Evolutionary conservation across 1,139 yeast species (phyloP).

Genomic region (Meyerozyma smithsonii): DNA sequence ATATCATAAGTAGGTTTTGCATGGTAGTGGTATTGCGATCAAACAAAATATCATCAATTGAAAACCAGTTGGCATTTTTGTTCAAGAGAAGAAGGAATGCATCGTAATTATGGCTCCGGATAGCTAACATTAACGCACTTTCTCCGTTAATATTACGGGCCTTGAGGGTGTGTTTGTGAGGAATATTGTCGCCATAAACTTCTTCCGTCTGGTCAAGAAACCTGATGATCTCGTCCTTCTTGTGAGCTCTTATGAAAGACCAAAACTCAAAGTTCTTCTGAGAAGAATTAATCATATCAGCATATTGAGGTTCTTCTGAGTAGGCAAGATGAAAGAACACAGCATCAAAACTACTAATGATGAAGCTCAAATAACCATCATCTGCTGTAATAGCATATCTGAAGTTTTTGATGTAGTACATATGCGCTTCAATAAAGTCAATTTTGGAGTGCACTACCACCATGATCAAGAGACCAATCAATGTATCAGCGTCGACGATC

Average conservation of each 20-base stretch:
- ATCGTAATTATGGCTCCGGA: slow-evolving; percentile 37
- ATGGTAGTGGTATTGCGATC: slow-evolving; percentile 51
- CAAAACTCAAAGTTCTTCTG: slow-evolving; percentile 50
- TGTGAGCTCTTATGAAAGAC: slow-evolving; percentile 35
- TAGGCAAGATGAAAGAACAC: slow-evolving; percentile 59
- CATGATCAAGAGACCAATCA: slow-evolving; percentile 67
- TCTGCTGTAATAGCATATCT: slow-evolving; percentile 27
- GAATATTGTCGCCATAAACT: slow-evolving; percentile 21
- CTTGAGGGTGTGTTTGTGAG: slow-evolving; percentile 38
- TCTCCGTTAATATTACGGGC: slow-evolving; percentile 63
- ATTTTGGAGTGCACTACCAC: slow-evolving; percentile 65
- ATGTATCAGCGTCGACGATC: slow-evolving; percentile 73
- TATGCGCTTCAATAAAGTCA: slow-evolving; percentile 55
- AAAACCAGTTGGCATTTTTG: slow-evolving; percentile 41
- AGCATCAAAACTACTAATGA: slow-evolving; percentile 76
- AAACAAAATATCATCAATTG: slow-evolving; percentile 61
- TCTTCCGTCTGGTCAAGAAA: slow-evolving; percentile 18
- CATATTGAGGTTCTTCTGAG: slow-evolving; percentile 28
- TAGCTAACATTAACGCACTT: slow-evolving; percentile 56
- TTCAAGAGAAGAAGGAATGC: slow-evolving; percentile 46
- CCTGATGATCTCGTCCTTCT: slow-evolving; percentile 22
- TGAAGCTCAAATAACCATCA: slow-evolving; percentile 39
- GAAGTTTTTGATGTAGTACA: slow-evolving; percentile 62
- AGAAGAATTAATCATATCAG: slow-evolving; percentile 41
- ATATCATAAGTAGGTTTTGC: slow-evolving; percentile 54